Conservation (phyloP, 2,329 filamentous ascomycete species). For the Curvularia eragrostidis region DNA sequence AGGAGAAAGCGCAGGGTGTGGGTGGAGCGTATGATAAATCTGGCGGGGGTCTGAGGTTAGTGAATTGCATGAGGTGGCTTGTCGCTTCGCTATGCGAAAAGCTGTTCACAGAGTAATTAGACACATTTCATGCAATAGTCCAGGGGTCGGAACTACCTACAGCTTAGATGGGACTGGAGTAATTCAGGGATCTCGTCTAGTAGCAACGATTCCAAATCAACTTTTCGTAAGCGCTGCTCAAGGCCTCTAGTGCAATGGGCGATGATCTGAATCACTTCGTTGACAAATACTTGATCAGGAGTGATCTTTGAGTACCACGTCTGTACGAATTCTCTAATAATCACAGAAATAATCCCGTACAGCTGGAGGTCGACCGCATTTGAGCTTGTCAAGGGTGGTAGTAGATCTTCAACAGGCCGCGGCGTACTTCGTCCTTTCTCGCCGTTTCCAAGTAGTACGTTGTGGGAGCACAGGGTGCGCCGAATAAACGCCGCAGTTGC, state of each 20-base stretch:
- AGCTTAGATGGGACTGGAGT: slow-evolving; percentile 78
- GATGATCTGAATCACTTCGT: slow-evolving; percentile 87
- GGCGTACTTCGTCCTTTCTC: slow-evolving; percentile 65
- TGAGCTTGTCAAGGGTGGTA: slow-evolving; percentile 91
- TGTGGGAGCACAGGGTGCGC: slow-evolving; percentile 79
- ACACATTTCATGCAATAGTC: slow-evolving; percentile 24
- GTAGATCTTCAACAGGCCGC: slow-evolving; percentile 75
- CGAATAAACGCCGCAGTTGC: slow-evolving; percentile 83
- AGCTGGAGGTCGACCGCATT: slow-evolving; percentile 93
- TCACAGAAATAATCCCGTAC: slow-evolving; percentile 88
- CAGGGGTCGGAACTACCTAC: slow-evolving; percentile 58
- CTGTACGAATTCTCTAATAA: slow-evolving; percentile 88
- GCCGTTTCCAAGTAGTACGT: slow-evolving; percentile 54
- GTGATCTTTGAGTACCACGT: slow-evolving; percentile 95
- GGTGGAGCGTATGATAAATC: slow-evolving; percentile 83
- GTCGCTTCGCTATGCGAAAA: slow-evolving; percentile 70
- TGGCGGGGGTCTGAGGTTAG: slow-evolving; percentile 68
- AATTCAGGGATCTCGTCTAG: slow-evolving; percentile 88
- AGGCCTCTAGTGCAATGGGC: slow-evolving; percentile 89
- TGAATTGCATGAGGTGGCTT: slow-evolving; percentile 63
- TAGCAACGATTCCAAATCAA: slow-evolving; percentile 82
- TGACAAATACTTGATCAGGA: slow-evolving; percentile 84
- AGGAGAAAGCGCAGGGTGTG: slow-evolving; percentile 80
- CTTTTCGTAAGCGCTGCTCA: slow-evolving; percentile 81
- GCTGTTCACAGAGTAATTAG: slow-evolving; percentile 59